Evolutionary conservation across 805 yeast species (phyloP).

Genomic region (Zygoascus flipseniorum): DNA sequence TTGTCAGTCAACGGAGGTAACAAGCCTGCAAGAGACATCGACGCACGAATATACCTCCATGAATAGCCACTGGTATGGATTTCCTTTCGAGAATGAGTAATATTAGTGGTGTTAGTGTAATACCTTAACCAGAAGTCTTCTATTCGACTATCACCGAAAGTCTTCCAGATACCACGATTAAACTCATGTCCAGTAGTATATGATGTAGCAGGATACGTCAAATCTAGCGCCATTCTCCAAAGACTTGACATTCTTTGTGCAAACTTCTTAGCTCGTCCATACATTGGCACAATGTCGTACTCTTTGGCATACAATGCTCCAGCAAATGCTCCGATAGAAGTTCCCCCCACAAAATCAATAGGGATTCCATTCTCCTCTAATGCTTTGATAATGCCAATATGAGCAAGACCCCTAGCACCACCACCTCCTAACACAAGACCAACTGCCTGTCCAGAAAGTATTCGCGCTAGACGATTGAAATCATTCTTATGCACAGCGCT

Average conservation of each 20-base stretch:
- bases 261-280: slow-evolving; percentile 82
- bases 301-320: slow-evolving; percentile 94
- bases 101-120: slow-evolving; percentile 87
- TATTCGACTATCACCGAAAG: slow-evolving; percentile 83
- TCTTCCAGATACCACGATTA: slow-evolving; percentile 95
- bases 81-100: slow-evolving; percentile 92
- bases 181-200: slow-evolving; percentile 97
- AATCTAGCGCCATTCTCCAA: slow-evolving; percentile 78
- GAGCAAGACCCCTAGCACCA: slow-evolving; percentile 92
- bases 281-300: slow-evolving; percentile 82
- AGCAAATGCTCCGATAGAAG: slow-evolving; percentile 91
- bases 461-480: slow-evolving; percentile 80
- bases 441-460: slow-evolving; percentile 85
- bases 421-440: slow-evolving; percentile 97
- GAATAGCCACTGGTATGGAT: slow-evolving; percentile 87
- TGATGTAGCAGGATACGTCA: slow-evolving; percentile 89
- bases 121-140: slow-evolving; percentile 94
- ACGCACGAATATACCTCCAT: slow-evolving; percentile 92
- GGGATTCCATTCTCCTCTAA: slow-evolving; percentile 90
- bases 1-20: slow-evolving; percentile 77
- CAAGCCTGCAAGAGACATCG: slow-evolving; percentile 93
- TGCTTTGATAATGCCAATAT: slow-evolving; percentile 84
- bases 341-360: slow-evolving; percentile 89
- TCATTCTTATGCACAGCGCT: slow-evolving; percentile 68
- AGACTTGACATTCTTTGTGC: slow-evolving; percentile 70